These are phyloP conservation scores for Cutaneotrichosporon dermatis DNA, from an alignment of 1,284 basidiomycete species.

Conservation along the genomic window DNA sequence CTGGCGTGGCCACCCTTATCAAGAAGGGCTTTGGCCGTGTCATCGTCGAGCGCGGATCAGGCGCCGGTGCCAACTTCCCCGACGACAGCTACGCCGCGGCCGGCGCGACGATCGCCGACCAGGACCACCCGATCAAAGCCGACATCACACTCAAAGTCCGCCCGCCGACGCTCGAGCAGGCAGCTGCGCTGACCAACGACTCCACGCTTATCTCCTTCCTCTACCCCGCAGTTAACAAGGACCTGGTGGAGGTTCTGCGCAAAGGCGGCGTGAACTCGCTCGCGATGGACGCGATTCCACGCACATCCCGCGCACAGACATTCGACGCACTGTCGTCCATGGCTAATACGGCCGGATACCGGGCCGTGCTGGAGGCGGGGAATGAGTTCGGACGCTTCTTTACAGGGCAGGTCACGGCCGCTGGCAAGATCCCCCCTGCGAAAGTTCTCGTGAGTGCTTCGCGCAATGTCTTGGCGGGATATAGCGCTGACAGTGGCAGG, in stretches of 20 bases:
- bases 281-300: slow-evolving; percentile 80
- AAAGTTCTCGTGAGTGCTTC: slow-evolving; percentile 59
- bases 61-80: slow-evolving; percentile 66
- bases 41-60: slow-evolving; percentile 67
- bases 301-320: slow-evolving; percentile 77
- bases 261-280: slow-evolving; percentile 63
- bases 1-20: slow-evolving; percentile 64
- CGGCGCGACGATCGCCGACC: slow-evolving; percentile 66
- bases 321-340: slow-evolving; percentile 85
- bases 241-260: slow-evolving; percentile 62
- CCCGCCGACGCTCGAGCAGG: slow-evolving; percentile 58
- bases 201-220: slow-evolving; percentile 77
- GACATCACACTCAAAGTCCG: slow-evolving; percentile 79
- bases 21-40: slow-evolving; percentile 75
- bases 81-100: slow-evolving; percentile 71
- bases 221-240: slow-evolving; percentile 73
- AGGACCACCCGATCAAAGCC: slow-evolving; percentile 52
- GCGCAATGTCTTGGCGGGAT: background rate
- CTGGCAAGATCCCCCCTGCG: slow-evolving; percentile 70
- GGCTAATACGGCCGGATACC: slow-evolving; percentile 82
- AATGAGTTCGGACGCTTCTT: slow-evolving; percentile 81
- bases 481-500: slow-evolving; percentile 3
- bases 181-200: slow-evolving; percentile 59
- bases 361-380: slow-evolving; percentile 77
- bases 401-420: slow-evolving; percentile 81